Base-by-base conservation (phyloP, 768 basidiomycete species). In the Psilocybe cubensis region DNA sequence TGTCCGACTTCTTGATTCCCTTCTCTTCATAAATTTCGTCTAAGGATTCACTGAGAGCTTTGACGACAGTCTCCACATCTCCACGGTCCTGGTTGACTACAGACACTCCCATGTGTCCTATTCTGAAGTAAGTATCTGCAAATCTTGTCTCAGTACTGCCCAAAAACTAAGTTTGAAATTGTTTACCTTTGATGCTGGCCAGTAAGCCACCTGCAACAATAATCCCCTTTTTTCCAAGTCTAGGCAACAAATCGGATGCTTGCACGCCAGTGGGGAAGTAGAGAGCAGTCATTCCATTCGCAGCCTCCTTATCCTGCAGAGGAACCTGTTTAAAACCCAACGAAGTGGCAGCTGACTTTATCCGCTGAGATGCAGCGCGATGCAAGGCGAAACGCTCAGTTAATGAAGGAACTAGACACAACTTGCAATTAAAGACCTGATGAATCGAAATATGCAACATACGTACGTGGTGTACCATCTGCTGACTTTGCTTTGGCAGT, bases 231-330 rank as follows among this genome's bases (percentile, higher is more conserved):
- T 87, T 81, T 44, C 78, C 77, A 24, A 98, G 79, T 44, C 87
- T 81, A 6, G 92, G 90, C 44, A 98, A 60, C 25, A 98, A 72
- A 63, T 96, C 92, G 6, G 83, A 73, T 0, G 91, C 88, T 23
- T 74, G 74, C n/a, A 96, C 68, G 4, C 94, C 95, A 0, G 87
- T 82, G 11, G 97, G 97, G 67, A 84, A 91, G 73, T 92, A 95
- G 49, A 94, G 68, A 82, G 95, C 96, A 5, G 90, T 92, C 97
- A 99, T 98, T 38, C 96, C 96, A 68, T 96, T 96, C 3, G 97
- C 96, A 17, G 89, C 82, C 56, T 83, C 79, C 2, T 79, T 74
- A 1, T 84, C 76, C 24, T 80, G 76, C 10, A 83, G 67, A 7
- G 96, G 85, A 7, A 98, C 79, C 65, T 86, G 85, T 66, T 76